Base-by-base conservation (phyloP, 352 stramenopile species). In the Phytophthora uliginosa region DNA sequence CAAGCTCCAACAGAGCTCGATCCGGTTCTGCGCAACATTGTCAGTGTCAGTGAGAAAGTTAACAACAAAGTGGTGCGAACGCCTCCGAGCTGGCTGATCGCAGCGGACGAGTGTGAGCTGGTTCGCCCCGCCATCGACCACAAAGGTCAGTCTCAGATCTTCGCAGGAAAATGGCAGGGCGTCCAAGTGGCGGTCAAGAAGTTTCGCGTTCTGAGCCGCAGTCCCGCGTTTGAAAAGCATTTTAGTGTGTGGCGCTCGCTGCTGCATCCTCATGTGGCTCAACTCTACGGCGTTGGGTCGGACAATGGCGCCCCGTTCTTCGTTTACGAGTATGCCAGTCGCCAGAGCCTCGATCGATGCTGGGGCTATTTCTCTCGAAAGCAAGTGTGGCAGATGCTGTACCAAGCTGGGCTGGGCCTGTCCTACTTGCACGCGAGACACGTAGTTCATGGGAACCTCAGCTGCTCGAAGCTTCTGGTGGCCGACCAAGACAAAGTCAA, bases 371-470 rank as follows among this genome's bases (percentile, higher is more conserved):
- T 73, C 24, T 50, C 53, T 0, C 18, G 62, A 31, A 52, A 52
- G 12, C 42, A 77, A 1, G 0, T 73, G 10, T 77, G 51, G 52
- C 36, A 7, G 20, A n/a, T 77, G 48, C 54, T 77, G 3, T 45
- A 71, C 18, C 62, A 76, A 56, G 56, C 62, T 12, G 38, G 63
- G 4, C 7, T 73, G 36, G 70, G 57, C 22, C 70, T 77, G 10
- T 20, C 13, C 4, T 77, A 77, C 42, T n/a, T 85, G 8, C 77
- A 82, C 68, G 73, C 62, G 10, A 63, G 55, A 18, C 67, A 66
- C 45, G 24, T 82, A 7, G 69, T 82, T 10, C 71, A 85, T n/a
- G 78, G 69, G 8, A 85, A 85, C 26, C 36, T 85, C 4, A 81
- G 76, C 34, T 82, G 74, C 69, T 64, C 40, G 20, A 85, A 85